phyloP scores from a whole-genome alignment of 2,329 filamentous ascomycete species.

The Neofusicoccum laricinum region DNA sequence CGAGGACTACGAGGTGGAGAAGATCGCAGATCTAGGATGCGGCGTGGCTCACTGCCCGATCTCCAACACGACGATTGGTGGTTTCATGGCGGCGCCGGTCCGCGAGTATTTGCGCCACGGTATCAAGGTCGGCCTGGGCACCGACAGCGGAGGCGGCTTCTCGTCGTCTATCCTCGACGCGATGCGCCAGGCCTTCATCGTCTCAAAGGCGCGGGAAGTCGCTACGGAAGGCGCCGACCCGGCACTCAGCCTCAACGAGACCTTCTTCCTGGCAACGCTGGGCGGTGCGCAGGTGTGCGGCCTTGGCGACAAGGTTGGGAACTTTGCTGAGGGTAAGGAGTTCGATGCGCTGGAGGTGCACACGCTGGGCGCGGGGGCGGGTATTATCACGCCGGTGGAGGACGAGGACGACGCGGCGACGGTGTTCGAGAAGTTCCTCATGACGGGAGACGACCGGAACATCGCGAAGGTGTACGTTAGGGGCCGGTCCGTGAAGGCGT shows the following conservation, averaged over 20 bases:
- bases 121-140: slow-evolving; percentile 66
- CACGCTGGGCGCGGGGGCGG: slow-evolving; percentile 38
- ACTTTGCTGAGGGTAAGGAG: slow-evolving; percentile 58
- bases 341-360: slow-evolving; percentile 59
- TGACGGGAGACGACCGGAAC: slow-evolving; percentile 65
- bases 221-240: slow-evolving; percentile 36
- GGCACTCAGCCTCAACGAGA: slow-evolving; percentile 25
- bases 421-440: slow-evolving; percentile 62
- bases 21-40: slow-evolving; percentile 48
- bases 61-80: slow-evolving; percentile 55
- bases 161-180: slow-evolving; percentile 58
- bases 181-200: slow-evolving; percentile 58
- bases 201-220: slow-evolving; percentile 37
- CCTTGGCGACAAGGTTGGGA: slow-evolving; percentile 54
- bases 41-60: slow-evolving; percentile 65
- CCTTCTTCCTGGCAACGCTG: slow-evolving; percentile 59
- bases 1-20: slow-evolving; percentile 53
- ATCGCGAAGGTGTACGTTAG: slow-evolving; percentile 49
- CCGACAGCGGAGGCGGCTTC: slow-evolving; percentile 63
- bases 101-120: slow-evolving; percentile 55
- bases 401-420: slow-evolving; percentile 46
- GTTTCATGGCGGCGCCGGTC: slow-evolving; percentile 61
- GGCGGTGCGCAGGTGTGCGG: slow-evolving; percentile 60
- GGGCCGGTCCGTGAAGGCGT: slow-evolving; percentile 14
- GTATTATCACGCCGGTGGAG: slow-evolving; percentile 45